Conservation (phyloP, 192 early-diverging fungal genomes). For the Rhizophagus clarus region DNA sequence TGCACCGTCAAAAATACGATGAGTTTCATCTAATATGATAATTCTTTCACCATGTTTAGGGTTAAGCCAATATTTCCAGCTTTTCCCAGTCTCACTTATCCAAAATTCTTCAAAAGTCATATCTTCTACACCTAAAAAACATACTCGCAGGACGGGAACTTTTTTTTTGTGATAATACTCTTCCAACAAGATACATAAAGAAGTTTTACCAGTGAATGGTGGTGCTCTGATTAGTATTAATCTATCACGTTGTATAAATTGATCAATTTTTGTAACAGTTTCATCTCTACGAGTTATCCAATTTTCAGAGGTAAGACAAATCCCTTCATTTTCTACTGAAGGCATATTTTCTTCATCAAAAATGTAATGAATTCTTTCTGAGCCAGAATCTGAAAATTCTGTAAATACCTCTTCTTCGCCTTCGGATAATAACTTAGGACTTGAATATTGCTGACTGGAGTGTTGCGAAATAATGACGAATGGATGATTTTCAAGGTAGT, state of each 20-base stretch:
- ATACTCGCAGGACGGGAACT: conserved; percentile 14
- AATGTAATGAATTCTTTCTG: neutral
- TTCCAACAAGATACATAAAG: conserved; percentile 24
- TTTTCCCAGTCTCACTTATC: conserved; percentile 27
- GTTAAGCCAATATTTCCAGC: conserved; percentile 32
- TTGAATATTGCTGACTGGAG: neutral
- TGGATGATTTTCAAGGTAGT: neutral
- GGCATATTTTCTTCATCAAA: neutral
- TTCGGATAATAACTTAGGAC: neutral
- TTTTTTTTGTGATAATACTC: conserved; percentile 17
- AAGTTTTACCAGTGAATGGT: conserved; percentile 30
- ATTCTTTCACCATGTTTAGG: conserved; percentile 27
- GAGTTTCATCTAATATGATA: conserved; percentile 28
- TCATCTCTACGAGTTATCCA: conserved; percentile 29
- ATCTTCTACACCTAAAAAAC: conserved; percentile 30
- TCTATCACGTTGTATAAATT: conserved; percentile 25
- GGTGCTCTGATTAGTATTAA: conserved; percentile 19
- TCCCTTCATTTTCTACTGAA: conserved; percentile 28
- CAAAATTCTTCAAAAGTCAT: conserved; percentile 29
- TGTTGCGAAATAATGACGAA: neutral
- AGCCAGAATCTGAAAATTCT: neutral
- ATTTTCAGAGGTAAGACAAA: conserved; percentile 14
- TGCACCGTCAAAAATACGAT: conserved; percentile 8
- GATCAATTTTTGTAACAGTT: conserved; percentile 14
- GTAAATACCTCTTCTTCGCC: neutral